A percentile compares a stretch with the other conserved stretches of the same genome.
Conservation (phyloP, 2,329 filamentous ascomycete species). For the Amphichorda felina region DNA sequence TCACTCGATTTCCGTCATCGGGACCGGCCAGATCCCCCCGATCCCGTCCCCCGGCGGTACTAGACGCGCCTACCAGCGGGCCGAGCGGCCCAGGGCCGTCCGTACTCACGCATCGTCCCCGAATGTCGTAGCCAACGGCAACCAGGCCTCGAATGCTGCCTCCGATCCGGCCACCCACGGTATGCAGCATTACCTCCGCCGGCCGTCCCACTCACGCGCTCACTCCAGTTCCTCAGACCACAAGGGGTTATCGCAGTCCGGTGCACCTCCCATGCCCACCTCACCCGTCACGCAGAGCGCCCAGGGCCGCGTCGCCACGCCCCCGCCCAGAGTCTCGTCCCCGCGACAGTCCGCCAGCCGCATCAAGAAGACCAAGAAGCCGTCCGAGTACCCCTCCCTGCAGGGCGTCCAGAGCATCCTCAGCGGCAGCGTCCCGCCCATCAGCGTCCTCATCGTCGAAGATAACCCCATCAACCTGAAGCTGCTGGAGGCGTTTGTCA, state of each 20-base stretch:
- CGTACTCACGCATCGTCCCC: constrained; percentile 76
- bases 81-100: constrained; percentile 46
- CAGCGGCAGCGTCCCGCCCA: constrained; percentile 78
- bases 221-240: constrained; percentile 48
- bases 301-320: constrained; percentile 37
- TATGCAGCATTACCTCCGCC: constrained; percentile 21
- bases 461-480: constrained; percentile 97
- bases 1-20: constrained; percentile 69
- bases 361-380: constrained; percentile 43
- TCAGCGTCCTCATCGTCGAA: constrained; percentile 95
- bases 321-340: constrained; percentile 34
- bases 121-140: constrained; percentile 44
- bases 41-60: constrained; percentile 73
- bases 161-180: constrained; percentile 21
- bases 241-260: constrained; percentile 26
- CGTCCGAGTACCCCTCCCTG: constrained; percentile 23
- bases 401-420: constrained; percentile 49
- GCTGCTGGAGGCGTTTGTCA: constrained; percentile 90
- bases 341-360: constrained; percentile 27
- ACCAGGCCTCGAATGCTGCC: constrained; percentile 24
- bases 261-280: constrained; percentile 38
- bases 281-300: constrained; percentile 37
- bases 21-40: constrained; percentile 66
- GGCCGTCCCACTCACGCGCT: constrained; percentile 39
- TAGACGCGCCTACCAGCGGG: constrained; percentile 43